phyloP scores from a whole-genome alignment of 2,329 filamentous ascomycete genomes.

The Colletotrichum aenigma region DNA sequence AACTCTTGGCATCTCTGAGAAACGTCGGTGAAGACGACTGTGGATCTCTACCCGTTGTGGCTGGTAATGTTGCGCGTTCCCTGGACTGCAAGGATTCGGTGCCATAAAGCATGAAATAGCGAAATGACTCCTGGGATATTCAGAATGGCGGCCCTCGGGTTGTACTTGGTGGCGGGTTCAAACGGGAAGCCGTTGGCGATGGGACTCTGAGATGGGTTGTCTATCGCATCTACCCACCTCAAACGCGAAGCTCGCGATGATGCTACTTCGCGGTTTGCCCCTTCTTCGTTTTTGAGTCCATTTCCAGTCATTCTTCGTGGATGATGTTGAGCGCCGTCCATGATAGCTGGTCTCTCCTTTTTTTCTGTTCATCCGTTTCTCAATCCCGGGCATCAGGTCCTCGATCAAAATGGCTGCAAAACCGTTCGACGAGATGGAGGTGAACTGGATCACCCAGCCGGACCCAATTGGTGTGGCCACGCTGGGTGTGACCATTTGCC shows the following conservation, averaged over 20 bases:
- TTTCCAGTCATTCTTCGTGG: background rate
- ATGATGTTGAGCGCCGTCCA: background rate
- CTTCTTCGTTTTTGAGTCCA: background rate
- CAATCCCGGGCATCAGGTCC: background rate
- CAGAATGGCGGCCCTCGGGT: background rate
- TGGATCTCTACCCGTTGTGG: background rate
- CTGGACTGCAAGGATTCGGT: background rate
- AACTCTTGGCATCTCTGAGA: background rate
- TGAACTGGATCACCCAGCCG: background rate
- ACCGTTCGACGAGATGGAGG: background rate
- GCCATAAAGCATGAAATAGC: background rate
- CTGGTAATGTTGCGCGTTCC: background rate
- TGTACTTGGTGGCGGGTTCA: background rate
- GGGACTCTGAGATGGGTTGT: background rate
- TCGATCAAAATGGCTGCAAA: background rate
- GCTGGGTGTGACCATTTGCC: background rate
- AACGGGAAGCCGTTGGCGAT: background rate
- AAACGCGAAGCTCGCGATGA: background rate
- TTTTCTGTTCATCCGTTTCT: background rate
- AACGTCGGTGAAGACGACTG: background rate
- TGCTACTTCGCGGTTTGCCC: background rate
- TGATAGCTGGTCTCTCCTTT: background rate
- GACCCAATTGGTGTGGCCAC: background rate
- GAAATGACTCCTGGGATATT: background rate
- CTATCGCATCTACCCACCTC: background rate